A percentile compares a stretch with the other conserved stretches of the same genome.
These are phyloP conservation scores for Murraya koenigii DNA, from an alignment of 345 rosid genomes.

Conservation along the genomic window DNA sequence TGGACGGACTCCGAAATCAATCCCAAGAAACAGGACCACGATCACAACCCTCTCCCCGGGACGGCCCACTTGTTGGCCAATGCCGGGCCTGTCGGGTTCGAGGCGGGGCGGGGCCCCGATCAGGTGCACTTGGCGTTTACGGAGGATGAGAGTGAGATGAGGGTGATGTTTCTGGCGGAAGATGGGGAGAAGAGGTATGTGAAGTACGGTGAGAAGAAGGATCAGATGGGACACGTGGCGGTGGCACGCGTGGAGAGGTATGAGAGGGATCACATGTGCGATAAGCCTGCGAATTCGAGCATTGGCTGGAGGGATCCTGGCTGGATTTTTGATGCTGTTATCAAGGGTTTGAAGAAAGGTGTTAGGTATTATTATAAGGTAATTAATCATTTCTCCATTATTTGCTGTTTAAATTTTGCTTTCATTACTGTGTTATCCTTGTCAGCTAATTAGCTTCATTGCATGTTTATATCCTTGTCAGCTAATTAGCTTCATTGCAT, in stretches of 20 bases:
- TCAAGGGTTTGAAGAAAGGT: conserved; percentile 58
- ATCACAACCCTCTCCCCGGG: conserved; percentile 78
- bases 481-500: background rate
- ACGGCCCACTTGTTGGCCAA: conserved; percentile 53
- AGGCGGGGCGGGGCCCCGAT: conserved; percentile 48
- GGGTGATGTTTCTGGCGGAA: conserved; percentile 78
- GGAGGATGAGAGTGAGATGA: conserved; percentile 63
- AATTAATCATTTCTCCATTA: conserved; percentile 2
- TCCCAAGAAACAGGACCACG: conserved; percentile 59
- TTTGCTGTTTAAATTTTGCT: background rate
- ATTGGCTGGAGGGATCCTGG: conserved; percentile 98
- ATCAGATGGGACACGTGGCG: conserved; percentile 25
- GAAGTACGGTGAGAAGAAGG: conserved; percentile 55
- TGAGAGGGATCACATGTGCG: conserved; percentile 75
- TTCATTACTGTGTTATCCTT: background rate
- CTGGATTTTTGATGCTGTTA: conserved; percentile 71
- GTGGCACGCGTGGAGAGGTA: conserved; percentile 66
- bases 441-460: background rate
- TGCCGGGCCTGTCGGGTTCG: conserved; percentile 47
- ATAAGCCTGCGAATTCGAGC: conserved; percentile 70
- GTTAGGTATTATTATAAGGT: conserved; percentile 73
- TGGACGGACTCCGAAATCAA: conserved; percentile 75
- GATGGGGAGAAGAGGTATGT: conserved; percentile 60
- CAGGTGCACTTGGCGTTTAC: conserved; percentile 78
- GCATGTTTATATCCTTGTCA: background rate